Evolutionary conservation across 2,329 filamentous ascomycete species (phyloP).

Genomic region (Elsinoe perseae): DNA sequence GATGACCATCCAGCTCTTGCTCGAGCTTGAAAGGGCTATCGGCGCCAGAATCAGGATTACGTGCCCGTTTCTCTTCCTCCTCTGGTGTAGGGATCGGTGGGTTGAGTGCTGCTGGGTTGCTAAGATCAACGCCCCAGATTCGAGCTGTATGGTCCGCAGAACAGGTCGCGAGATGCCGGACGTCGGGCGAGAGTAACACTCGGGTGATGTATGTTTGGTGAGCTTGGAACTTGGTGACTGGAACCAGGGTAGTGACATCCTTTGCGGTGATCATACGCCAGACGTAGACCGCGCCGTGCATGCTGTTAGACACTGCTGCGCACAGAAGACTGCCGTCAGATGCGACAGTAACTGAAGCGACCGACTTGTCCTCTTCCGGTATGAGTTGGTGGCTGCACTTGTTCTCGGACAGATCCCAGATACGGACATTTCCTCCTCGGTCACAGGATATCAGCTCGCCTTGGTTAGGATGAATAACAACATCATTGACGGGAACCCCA

Average conservation of each 20-base stretch:
- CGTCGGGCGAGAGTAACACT: constrained; percentile 83
- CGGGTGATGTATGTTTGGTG: constrained; percentile 91
- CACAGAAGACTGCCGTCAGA: constrained; percentile 89
- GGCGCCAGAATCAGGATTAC: constrained; percentile 6
- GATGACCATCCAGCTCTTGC: constrained; percentile 80
- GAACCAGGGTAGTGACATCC: constrained; percentile 75
- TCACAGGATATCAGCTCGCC: constrained; percentile 97
- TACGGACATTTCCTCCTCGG: constrained; percentile 79
- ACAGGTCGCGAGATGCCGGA: constrained; percentile 89
- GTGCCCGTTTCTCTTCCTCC: constrained; percentile 19
- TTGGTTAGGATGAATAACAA: constrained; percentile 99
- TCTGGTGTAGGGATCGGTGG: background rate
- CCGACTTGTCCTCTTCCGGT: constrained; percentile 87
- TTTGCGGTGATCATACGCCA: constrained; percentile 84
- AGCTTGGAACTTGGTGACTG: constrained; percentile 80
- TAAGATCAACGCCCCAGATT: constrained; percentile 84
- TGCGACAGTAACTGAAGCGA: constrained; percentile 91
- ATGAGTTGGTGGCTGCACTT: constrained; percentile 95
- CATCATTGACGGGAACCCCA: constrained; percentile 83
- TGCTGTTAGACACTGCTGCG: constrained; percentile 68
- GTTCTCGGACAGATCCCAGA: constrained; percentile 96
- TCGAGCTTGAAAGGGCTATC: constrained; percentile 61
- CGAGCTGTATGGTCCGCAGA: constrained; percentile 90
- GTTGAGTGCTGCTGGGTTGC: constrained; percentile 16
- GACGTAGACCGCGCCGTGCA: constrained; percentile 88